Conservation (phyloP, 2,329 filamentous ascomycete genomes). For the Aspergillus quadrilineatus region DNA sequence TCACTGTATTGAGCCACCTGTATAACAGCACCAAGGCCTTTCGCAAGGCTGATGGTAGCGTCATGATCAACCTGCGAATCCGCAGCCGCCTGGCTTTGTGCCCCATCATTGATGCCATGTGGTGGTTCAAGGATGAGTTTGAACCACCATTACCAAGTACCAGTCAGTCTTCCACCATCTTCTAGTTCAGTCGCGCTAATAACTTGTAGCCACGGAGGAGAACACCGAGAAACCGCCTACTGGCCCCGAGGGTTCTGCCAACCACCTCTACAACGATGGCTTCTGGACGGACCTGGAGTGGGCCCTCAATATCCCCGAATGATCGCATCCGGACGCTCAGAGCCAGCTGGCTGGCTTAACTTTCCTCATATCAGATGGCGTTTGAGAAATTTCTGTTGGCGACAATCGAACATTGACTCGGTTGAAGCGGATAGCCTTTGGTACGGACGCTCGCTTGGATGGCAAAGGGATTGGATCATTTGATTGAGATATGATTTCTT, state of each 20-base stretch:
- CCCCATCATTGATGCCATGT: slow-evolving; percentile 40
- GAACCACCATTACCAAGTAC: slow-evolving; percentile 18
- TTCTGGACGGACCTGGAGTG: slow-evolving; percentile 43
- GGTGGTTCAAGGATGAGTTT: slow-evolving; percentile 48
- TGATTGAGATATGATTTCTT: not conserved
- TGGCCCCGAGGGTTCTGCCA: slow-evolving; percentile 20
- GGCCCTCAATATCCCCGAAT: slow-evolving; percentile 24
- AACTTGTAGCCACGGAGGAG: slow-evolving; percentile 15
- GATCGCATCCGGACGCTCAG: not conserved
- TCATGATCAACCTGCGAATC: slow-evolving; percentile 37
- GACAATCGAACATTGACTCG: too few relatives aligned
- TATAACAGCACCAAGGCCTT: slow-evolving; percentile 46
- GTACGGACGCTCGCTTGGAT: too few relatives aligned
- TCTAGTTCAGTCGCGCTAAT: too few relatives aligned
- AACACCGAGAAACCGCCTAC: not conserved
- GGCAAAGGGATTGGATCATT: not conserved
- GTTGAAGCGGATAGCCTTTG: too few relatives aligned
- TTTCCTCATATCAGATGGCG: not conserved
- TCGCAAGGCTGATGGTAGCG: slow-evolving; percentile 38
- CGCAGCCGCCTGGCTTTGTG: slow-evolving; percentile 40
- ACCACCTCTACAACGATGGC: slow-evolving; percentile 35
- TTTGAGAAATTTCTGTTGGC: not conserved
- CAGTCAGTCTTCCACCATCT: not conserved
- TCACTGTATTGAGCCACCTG: slow-evolving; percentile 36
- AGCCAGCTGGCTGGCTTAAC: not conserved